Conservation (phyloP, 2,329 filamentous ascomycete genomes). For the Penicillium carneum region DNA sequence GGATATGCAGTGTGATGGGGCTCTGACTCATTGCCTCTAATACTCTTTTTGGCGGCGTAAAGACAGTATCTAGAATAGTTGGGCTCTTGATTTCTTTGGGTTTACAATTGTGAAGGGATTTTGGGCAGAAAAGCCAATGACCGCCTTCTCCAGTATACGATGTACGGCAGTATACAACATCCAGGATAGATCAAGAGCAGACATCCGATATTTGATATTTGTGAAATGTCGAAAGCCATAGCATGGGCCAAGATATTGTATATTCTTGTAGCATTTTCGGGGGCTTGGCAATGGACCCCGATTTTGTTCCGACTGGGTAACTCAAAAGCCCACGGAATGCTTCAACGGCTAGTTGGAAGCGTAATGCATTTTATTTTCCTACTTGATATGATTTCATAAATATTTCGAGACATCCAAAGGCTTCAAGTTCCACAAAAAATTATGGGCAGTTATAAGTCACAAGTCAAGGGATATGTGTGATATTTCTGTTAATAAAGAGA, state of each 20-base stretch:
- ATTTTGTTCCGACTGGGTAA: no score
- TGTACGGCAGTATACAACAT: slow-evolving; percentile 3
- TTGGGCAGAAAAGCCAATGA: slow-evolving; percentile 7
- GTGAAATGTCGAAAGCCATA: no score
- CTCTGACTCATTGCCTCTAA: slow-evolving; percentile 2
- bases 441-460: not conserved
- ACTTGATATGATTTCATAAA: not conserved
- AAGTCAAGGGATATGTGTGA: not conserved
- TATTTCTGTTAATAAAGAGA: not conserved
- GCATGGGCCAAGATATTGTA: not conserved
- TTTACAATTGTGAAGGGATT: not conserved
- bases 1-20: not conserved
- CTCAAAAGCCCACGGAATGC: no score
- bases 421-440: not conserved
- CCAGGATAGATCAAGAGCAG: not conserved
- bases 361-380: not conserved
- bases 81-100: not conserved
- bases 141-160: slow-evolving; percentile 9
- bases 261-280: no score
- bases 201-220: not conserved
- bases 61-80: slow-evolving; percentile 1
- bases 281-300: no score
- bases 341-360: not conserved
- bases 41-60: not conserved
- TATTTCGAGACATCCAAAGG: not conserved